Evolutionary conservation across 371 early-diverging fungal genomes (phyloP).

Genomic region (Mucor irregularis): DNA sequence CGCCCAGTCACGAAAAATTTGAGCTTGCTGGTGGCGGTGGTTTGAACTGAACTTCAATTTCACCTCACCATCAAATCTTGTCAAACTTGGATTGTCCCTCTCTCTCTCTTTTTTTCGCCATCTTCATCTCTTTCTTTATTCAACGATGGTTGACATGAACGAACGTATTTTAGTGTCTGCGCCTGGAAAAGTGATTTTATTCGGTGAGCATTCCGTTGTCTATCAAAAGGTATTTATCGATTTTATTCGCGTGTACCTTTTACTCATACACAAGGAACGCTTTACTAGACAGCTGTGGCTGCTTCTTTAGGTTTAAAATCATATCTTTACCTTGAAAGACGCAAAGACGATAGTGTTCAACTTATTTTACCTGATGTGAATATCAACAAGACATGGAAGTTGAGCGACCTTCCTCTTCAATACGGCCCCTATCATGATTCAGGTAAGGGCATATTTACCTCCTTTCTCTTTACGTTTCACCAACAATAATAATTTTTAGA

Average conservation of each 20-base stretch:
- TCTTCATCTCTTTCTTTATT: slow-evolving; percentile 1
- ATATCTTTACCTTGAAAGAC: slow-evolving; percentile 54
- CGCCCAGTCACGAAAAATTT: slow-evolving; percentile 10
- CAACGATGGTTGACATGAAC: slow-evolving; percentile 7
- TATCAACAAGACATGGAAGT: slow-evolving; percentile 37
- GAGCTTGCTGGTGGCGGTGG: not conserved
- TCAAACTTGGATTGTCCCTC: not conserved
- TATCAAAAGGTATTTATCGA: slow-evolving; percentile 78
- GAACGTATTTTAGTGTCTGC: slow-evolving; percentile 61
- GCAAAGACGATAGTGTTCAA: slow-evolving; percentile 36
- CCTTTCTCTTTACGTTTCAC: too few species aligned
- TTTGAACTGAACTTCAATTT: too few species aligned
- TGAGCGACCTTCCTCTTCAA: slow-evolving; percentile 35
- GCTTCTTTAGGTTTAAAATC: slow-evolving; percentile 72
- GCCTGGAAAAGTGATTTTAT: slow-evolving; percentile 96
- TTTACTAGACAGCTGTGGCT: slow-evolving; percentile 62
- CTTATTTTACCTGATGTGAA: slow-evolving; percentile 58
- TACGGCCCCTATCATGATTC: slow-evolving; percentile 15
- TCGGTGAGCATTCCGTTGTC: slow-evolving; percentile 98
- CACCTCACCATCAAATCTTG: too few species aligned
- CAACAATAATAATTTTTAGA: slow-evolving; percentile 14
- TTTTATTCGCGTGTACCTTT: not conserved
- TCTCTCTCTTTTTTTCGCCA: not conserved
- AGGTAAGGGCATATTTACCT: slow-evolving; percentile 8
- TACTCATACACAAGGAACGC: not conserved